These are phyloP conservation scores for Bertia moriformis DNA, from an alignment of 2,329 filamentous ascomycete genomes.

Conservation along the genomic window DNA sequence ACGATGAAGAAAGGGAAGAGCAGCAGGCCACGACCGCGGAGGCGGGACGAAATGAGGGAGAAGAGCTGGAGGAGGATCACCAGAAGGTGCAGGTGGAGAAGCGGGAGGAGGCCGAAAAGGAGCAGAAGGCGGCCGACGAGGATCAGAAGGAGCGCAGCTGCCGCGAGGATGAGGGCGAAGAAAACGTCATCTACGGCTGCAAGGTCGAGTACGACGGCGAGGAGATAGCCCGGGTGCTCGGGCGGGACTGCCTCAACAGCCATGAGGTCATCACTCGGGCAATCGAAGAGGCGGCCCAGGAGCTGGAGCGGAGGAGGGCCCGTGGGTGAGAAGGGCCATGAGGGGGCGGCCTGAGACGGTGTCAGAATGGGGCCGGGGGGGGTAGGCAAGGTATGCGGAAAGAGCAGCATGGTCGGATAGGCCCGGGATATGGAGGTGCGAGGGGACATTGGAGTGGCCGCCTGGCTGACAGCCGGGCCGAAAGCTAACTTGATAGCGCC, in stretches of 20 bases:
- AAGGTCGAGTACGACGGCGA: conserved; percentile 29
- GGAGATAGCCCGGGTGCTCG: neutral
- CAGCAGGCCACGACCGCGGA: too few relatives aligned
- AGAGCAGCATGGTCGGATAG: too few relatives aligned
- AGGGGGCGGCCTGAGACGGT: too few relatives aligned
- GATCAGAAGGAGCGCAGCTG: conserved; percentile 21
- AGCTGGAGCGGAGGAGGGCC: conserved; percentile 7
- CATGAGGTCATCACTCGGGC: conserved; percentile 40
- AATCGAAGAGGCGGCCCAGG: conserved; percentile 32
- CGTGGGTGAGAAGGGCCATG: too few relatives aligned
- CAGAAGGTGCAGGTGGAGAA: neutral
- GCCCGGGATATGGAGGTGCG: too few relatives aligned
- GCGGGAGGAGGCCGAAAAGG: conserved; percentile 2
- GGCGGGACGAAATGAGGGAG: neutral
- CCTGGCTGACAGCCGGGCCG: too few relatives aligned
- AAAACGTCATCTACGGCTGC: conserved; percentile 29
- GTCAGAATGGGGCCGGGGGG: too few relatives aligned
- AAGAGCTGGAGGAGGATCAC: neutral
- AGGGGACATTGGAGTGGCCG: too few relatives aligned
- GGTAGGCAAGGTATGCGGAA: too few relatives aligned
- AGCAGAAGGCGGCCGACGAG: conserved; percentile 6
- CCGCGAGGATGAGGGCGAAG: conserved; percentile 26
- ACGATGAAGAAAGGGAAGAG: too few relatives aligned
- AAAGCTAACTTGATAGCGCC: too few relatives aligned
- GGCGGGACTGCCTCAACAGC: conserved; percentile 19